Percentiles rank a stretch among this genome's conserved stretches.
These are phyloP conservation scores for Amphirosellinia nigrospora DNA, from an alignment of 495 filamentous ascomycete species.

Conservation along the genomic window DNA sequence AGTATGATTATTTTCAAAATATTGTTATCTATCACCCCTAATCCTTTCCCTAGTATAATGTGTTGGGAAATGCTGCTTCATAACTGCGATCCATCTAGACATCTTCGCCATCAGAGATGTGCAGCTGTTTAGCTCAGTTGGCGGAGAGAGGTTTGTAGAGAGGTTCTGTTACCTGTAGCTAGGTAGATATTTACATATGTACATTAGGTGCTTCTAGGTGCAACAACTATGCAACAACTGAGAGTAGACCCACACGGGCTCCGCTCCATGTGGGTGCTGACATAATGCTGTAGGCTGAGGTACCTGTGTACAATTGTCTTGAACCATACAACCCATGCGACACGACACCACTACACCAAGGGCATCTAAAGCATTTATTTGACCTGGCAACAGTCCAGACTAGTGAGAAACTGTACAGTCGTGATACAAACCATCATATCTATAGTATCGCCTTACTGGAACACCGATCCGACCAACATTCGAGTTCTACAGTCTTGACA, in stretches of 20 bases:
- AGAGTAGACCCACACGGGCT: background rate
- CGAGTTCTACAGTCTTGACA: background rate
- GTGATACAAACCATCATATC: background rate
- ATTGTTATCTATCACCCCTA: background rate
- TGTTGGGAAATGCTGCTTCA: background rate
- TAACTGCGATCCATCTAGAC: background rate
- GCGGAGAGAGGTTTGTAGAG: no score
- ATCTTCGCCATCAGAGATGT: no score
- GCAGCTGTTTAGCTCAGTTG: no score
- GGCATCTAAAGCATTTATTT: conserved; percentile 13
- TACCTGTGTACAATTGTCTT: conserved; percentile 16
- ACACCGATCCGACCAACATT: background rate
- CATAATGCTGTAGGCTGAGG: background rate
- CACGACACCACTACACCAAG: conserved; percentile 1
- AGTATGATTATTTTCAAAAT: background rate
- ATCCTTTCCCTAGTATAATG: background rate
- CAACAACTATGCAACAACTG: background rate
- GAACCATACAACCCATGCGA: conserved; percentile 21
- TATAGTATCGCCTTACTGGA: background rate
- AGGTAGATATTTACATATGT: background rate
- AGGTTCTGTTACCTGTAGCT: no score
- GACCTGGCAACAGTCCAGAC: background rate
- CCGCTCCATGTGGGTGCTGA: background rate
- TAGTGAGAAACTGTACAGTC: background rate
- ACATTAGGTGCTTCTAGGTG: no score